phyloP scores from a whole-genome alignment of 176 grass and related monocot species.

The Bolboschoenus planiculmis region DNA sequence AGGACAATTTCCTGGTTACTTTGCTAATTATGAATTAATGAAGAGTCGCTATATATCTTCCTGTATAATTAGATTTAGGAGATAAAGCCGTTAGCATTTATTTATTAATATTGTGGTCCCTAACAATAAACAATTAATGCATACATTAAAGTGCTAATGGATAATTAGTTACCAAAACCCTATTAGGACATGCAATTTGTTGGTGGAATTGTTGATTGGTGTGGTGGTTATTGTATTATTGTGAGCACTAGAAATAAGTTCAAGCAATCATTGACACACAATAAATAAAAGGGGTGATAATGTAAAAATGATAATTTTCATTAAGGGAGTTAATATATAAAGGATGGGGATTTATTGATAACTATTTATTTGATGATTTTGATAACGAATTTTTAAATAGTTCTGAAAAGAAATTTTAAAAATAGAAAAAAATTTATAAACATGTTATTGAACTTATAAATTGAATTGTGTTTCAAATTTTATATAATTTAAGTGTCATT shows the following conservation, averaged over 20 bases:
- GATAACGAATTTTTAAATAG: too few species aligned
- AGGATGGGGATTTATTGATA: too few species aligned
- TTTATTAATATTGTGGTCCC: neutral
- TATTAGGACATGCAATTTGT: neutral
- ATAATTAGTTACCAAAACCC: neutral
- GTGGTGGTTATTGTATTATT: neutral
- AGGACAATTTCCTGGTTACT: neutral
- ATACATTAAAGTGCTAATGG: neutral
- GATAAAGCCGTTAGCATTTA: slow-evolving; percentile 1
- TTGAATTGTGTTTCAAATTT: too few species aligned
- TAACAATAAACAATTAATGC: neutral
- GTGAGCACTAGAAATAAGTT: neutral
- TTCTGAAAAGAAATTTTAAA: too few species aligned
- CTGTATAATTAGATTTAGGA: slow-evolving; percentile 2
- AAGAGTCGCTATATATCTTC: neutral
- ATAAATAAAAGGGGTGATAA: neutral
- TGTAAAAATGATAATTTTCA: neutral
- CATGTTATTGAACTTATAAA: too few species aligned
- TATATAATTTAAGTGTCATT: too few species aligned
- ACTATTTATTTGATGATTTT: too few species aligned
- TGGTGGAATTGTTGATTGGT: neutral
- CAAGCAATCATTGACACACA: neutral
- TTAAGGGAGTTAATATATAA: too few species aligned
- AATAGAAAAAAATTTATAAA: too few species aligned
- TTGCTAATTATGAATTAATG: neutral